Conservation (phyloP, 345 rosid species). For the Arabidopsis arenosa region DNA sequence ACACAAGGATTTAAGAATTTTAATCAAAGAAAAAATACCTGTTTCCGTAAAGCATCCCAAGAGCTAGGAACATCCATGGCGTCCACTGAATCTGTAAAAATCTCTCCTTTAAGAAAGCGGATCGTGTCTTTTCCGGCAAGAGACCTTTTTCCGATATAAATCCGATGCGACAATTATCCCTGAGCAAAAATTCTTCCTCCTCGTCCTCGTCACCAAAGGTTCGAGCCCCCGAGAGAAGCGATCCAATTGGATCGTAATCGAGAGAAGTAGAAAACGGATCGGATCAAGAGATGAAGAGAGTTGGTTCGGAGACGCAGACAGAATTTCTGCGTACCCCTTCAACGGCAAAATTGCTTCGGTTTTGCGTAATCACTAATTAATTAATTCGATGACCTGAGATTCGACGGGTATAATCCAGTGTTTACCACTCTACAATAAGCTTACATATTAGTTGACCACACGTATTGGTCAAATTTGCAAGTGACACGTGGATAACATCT, state of each 20-base stretch:
- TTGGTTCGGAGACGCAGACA: conserved; percentile 56
- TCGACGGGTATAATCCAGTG: neutral
- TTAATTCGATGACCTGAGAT: conserved; percentile 10
- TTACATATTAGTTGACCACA: neutral
- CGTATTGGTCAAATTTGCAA: conserved; percentile 9
- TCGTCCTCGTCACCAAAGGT: neutral
- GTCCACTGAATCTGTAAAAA: conserved; percentile 13
- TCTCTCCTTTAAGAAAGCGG: conserved; percentile 15
- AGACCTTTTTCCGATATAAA: conserved; percentile 2
- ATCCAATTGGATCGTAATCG: conserved; percentile 19
- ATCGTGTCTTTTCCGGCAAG: neutral
- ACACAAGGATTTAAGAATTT: neutral
- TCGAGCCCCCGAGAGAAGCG: conserved; percentile 1
- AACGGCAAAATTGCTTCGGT: conserved; percentile 34
- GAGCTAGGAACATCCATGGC: conserved; percentile 82
- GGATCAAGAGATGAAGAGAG: conserved; percentile 26
- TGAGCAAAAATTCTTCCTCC: conserved; percentile 3
- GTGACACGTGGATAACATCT: neutral
- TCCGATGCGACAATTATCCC: neutral
- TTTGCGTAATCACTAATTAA: conserved; percentile 44
- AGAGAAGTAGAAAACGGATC: conserved; percentile 27
- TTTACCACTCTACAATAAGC: conserved; percentile 14
- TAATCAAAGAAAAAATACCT: conserved; percentile 49
- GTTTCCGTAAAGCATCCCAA: conserved; percentile 94
- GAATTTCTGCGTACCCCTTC: conserved; percentile 47